These are phyloP conservation scores for Ceratocystis alfenasii DNA, from an alignment of 2,329 filamentous ascomycete genomes.

Conservation along the genomic window DNA sequence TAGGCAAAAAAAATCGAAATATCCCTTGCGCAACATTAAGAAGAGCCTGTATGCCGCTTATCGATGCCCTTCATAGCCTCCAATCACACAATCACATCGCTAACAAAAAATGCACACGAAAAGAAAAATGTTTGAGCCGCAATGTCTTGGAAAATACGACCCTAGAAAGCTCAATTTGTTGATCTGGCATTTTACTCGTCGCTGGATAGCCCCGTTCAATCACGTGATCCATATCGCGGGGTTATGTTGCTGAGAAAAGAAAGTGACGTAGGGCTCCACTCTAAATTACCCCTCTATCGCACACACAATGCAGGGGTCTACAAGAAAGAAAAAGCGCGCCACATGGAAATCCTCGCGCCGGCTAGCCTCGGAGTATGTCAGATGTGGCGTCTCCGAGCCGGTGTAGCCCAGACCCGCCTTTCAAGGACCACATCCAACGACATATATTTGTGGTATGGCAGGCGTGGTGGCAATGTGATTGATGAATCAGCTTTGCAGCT, in stretches of 20 bases:
- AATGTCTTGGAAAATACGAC: neutral
- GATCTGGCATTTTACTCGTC: neutral
- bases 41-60: too few species aligned
- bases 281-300: constrained; percentile 9
- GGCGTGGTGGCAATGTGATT: neutral
- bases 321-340: neutral
- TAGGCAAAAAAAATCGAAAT: too few species aligned
- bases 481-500: neutral
- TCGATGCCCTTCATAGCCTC: too few species aligned
- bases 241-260: neutral
- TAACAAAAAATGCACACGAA: neutral
- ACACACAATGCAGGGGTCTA: neutral
- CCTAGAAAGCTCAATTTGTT: neutral
- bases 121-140: neutral
- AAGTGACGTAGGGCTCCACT: constrained; percentile 9
- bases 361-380: neutral
- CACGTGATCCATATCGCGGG: neutral
- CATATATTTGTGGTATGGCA: neutral
- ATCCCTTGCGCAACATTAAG: too few species aligned
- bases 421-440: constrained; percentile 9
- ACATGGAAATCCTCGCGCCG: neutral
- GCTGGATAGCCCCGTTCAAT: neutral
- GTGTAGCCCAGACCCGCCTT: constrained; percentile 1
- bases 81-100: too few species aligned
- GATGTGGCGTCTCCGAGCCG: constrained; percentile 1